Conservation (phyloP, 1,284 basidiomycete genomes). For the Ganoderma leucocontextum region DNA sequence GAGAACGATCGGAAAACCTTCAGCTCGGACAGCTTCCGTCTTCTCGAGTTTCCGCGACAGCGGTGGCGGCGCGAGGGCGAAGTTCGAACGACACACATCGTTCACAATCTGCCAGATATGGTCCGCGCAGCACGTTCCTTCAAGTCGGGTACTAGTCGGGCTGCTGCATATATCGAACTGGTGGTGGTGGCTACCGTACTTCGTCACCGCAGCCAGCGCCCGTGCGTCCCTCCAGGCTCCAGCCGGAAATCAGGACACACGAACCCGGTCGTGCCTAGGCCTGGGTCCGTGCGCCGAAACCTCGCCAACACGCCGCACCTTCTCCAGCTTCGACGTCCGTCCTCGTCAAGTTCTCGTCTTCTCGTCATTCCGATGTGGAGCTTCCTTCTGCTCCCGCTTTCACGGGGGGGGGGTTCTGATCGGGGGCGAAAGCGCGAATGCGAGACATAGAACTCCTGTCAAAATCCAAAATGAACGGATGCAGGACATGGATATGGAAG, state of each 20-base stretch:
- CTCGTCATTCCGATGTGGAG: not conserved
- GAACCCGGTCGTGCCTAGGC: not conserved
- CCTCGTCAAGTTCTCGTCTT: too few species aligned
- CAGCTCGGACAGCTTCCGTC: not conserved
- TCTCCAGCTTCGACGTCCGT: not conserved
- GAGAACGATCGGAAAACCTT: not conserved
- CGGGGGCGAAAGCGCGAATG: not conserved
- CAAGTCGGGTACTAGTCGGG: not conserved
- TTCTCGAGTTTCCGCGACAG: not conserved
- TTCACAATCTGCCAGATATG: not conserved
- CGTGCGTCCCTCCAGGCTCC: not conserved
- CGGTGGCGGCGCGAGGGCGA: not conserved
- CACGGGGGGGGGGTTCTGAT: not conserved
- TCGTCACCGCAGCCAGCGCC: not conserved
- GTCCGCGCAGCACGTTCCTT: not conserved
- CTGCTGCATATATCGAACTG: not conserved
- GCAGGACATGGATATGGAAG: not conserved
- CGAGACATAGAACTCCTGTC: not conserved
- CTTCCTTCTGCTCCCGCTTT: not conserved
- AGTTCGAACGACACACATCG: not conserved
- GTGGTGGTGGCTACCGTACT: not conserved
- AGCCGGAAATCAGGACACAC: not conserved
- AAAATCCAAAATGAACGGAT: not conserved
- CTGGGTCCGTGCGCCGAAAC: too few species aligned
- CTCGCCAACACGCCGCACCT: too few species aligned